Conservation (phyloP, 129 eudicot species). For the Erigeron canadensis region DNA sequence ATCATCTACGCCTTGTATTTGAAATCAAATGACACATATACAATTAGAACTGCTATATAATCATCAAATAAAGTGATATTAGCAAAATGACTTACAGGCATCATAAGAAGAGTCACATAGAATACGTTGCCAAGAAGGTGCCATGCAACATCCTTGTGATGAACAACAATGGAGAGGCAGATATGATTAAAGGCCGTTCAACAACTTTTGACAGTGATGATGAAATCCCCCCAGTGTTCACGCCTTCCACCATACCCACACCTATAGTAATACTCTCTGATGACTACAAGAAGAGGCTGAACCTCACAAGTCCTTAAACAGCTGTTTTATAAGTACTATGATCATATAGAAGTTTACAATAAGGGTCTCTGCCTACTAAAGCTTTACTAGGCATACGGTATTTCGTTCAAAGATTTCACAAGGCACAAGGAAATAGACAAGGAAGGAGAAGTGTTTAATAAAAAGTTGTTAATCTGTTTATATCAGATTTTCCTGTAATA, state of each 20-base stretch:
- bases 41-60: too few relatives aligned
- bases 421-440: constrained; percentile 34
- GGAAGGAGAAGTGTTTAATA: constrained; percentile 36
- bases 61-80: neutral
- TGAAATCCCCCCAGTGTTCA: constrained; percentile 11
- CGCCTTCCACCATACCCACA: constrained; percentile 35
- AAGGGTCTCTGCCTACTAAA: constrained; percentile 3
- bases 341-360: constrained; percentile 5
- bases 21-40: too few relatives aligned
- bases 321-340: neutral
- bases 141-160: constrained; percentile 66
- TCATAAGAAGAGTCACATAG: constrained; percentile 52
- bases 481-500: neutral
- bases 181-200: constrained; percentile 39
- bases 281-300: constrained; percentile 25
- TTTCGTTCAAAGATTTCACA: constrained; percentile 19
- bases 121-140: constrained; percentile 60
- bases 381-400: neutral
- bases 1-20: too few relatives aligned
- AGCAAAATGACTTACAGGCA: constrained; percentile 39
- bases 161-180: constrained; percentile 59
- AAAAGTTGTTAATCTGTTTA: constrained; percentile 4
- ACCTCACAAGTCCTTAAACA: constrained; percentile 16
- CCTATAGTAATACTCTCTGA: constrained; percentile 33
- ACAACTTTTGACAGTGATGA: constrained; percentile 19